Evolutionary conservation across 768 basidiomycete genomes (phyloP), one percentile per base, ranked within the genome.

Genomic region (Russula sp.): DNA sequence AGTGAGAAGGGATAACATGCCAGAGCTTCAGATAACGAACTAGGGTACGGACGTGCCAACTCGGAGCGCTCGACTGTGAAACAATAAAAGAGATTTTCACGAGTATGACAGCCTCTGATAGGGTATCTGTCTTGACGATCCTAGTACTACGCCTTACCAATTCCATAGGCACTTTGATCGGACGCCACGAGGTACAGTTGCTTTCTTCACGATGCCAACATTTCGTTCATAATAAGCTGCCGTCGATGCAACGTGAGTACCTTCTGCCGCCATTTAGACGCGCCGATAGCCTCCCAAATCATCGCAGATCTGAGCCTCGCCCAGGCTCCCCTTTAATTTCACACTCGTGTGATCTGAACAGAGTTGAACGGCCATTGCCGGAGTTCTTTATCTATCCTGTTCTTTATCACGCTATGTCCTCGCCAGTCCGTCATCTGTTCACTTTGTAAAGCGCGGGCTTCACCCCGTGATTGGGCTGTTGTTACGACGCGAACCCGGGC

Each of bases 181-280:
- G 55, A 42, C 52, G 18, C 52, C 62, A 48, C 45, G 62, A 63
- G 52, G 52, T n/a, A 54, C 20, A 63, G 35, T 22, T 22, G 20
- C 55, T 49, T 49, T 27, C 52, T 18, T 50, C 48, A 18, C 27
- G 18, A 18, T 48, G 39, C 48, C 32, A 48, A n/a, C 16, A 37
- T 20, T 20, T 42, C 31, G 32, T 50, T 42, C 55, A 44, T 57
- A 42, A 48, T 32, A 20, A 22, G 22, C 48, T 35, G 48, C 34
- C 39, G 40, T 42, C 61, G 32, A 39, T 22, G 18, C 35, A 54
- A 35, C 52, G 32, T 61, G 59, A 16, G 57, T 48, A 7, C 13
- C 5, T 52, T 52, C 35, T 27, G 6, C 60, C 53, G 2, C 18
- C 11, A 27, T 39, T 48, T 20, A n/a, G 60, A 32, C 22, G 35